phyloP scores from a whole-genome alignment of 176 grass and related monocot genomes.

The Lolium multiflorum region DNA sequence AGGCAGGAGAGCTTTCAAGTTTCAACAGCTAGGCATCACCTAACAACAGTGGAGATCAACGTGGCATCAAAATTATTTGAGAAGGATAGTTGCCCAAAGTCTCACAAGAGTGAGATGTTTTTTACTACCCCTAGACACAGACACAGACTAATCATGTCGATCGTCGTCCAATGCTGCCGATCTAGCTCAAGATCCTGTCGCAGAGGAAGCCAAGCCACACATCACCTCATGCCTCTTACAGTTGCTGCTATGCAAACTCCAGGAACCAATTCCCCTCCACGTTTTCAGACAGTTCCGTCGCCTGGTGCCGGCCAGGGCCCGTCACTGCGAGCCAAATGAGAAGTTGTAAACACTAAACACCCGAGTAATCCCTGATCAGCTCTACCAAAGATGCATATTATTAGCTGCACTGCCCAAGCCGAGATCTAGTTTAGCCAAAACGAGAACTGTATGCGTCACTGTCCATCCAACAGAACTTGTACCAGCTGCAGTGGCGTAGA shows the following conservation, averaged over 20 bases:
- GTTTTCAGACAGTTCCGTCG: too few relatives aligned
- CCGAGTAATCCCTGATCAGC: neutral
- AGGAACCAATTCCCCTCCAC: too few relatives aligned
- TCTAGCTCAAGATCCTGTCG: conserved; percentile 51
- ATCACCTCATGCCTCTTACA: conserved; percentile 8
- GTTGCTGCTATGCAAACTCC: neutral
- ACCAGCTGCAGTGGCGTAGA: conserved; percentile 19
- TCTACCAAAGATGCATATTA: conserved; percentile 19
- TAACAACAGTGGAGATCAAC: neutral
- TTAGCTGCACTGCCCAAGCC: neutral
- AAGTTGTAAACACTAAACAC: neutral
- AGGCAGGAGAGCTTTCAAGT: neutral
- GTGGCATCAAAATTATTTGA: too few relatives aligned
- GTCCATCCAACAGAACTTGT: conserved; percentile 30
- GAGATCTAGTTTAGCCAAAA: neutral
- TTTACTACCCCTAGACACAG: neutral
- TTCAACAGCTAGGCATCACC: neutral
- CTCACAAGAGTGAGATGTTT: neutral
- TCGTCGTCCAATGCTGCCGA: conserved; percentile 39
- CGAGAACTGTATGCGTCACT: neutral
- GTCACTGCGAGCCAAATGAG: neutral
- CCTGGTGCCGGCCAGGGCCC: neutral
- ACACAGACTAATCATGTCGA: conserved; percentile 45
- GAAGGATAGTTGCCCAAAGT: too few relatives aligned
- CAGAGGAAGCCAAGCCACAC: conserved; percentile 31